phyloP scores from a whole-genome alignment of 2,329 filamentous ascomycete genomes.

The Colletotrichum chlorophyti region DNA sequence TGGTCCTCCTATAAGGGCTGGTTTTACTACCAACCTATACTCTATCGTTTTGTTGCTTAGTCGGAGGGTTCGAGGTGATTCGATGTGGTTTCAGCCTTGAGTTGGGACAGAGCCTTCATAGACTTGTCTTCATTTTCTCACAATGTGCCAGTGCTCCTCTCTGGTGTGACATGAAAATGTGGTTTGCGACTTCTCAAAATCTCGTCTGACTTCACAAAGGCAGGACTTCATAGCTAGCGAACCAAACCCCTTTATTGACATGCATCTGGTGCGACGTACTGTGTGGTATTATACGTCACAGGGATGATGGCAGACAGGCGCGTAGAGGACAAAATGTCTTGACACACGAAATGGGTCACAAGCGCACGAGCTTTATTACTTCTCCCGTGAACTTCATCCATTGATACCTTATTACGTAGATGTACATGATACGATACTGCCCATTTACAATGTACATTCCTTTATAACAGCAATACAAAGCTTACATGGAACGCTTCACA shows the following conservation, averaged over 20 bases:
- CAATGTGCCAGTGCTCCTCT: neutral
- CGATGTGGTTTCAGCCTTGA: constrained; percentile 18
- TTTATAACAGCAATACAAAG: too few species aligned
- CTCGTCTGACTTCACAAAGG: too few species aligned
- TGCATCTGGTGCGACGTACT: too few species aligned
- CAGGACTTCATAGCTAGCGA: too few species aligned
- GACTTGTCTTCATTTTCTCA: constrained; percentile 13
- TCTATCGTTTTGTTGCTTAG: constrained; percentile 18
- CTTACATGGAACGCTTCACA: too few species aligned
- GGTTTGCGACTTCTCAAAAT: too few species aligned
- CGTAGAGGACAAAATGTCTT: constrained; percentile 9
- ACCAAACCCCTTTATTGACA: too few species aligned
- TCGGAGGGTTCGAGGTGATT: constrained; percentile 13
- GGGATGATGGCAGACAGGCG: constrained; percentile 12
- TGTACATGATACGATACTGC: neutral
- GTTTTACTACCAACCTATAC: constrained; percentile 2
- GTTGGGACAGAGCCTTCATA: constrained; percentile 25
- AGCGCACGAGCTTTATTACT: constrained; percentile 2
- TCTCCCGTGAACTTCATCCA: too few species aligned
- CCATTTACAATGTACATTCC: too few species aligned
- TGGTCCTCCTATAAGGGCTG: constrained; percentile 13
- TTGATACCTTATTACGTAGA: neutral
- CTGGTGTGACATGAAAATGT: too few species aligned
- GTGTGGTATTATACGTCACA: constrained; percentile 13
- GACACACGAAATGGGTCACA: constrained; percentile 1